Evolutionary conservation across 2,329 filamentous ascomycete species (phyloP), one percentile per base, ranked within the genome.

Genomic region (Ascosphaera acerosa): DNA sequence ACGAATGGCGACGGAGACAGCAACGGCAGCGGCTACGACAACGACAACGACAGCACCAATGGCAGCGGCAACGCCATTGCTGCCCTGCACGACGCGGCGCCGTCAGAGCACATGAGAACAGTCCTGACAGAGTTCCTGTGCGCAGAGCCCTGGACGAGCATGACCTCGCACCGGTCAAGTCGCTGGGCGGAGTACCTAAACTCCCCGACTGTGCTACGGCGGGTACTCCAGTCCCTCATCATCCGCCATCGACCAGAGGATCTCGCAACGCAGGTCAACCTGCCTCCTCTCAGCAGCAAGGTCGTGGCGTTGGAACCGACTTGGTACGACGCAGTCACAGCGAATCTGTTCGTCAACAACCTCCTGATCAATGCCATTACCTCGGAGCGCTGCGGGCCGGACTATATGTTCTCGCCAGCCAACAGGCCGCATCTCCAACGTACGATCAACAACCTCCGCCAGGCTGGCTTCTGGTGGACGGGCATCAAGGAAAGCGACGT

Each of bases 331-430:
- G 78, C 71, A 42, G 49, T 91, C 6, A 77, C 73, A 0, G 60
- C 82, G 16, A 91, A 91, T 40, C 52, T 89, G 1, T 92, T 92
- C 44, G 66, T 77, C 1, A 75, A 87, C 51, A 70, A 78, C 44
- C 66, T 92, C 29, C 71, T 76, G 2, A 72, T 78, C 39, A 94
- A 94, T 44, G 70, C 80, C 0, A 70, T 94, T 1, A 82, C 82
- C 15, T 91, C 81, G 4, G 77, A 92, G 44, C 61, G 82, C 7
- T 69, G 64, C 0, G 84, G 84, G 41, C 59, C 66, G 33, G 82
- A 92, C 46, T 92, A 91, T 45, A 73, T 94, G 38, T 92, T 92
- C 41, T 76, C 91, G 41, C 64, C 66, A 1, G 68, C 63, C 9
- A 82, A 82, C 41, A 56, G 64, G 18, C 72, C 69, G 37, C 61